phyloP scores from a whole-genome alignment of 129 eudicot species.

The Flaveria trinervia region DNA sequence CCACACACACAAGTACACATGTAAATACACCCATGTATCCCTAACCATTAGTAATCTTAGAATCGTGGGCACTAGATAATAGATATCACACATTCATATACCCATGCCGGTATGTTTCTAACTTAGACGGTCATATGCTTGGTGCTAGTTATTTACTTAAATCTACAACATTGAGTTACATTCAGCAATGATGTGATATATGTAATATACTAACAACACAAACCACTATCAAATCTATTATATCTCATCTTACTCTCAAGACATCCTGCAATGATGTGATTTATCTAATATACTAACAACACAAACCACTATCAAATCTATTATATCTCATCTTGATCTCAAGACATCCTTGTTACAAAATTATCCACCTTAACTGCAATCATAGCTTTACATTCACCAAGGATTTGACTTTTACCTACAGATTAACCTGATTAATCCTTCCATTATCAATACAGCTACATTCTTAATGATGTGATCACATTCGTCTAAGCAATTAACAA shows the following conservation, averaged over 20 bases:
- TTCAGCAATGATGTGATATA: constrained; percentile 1
- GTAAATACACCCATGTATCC: background rate
- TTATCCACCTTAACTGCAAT: constrained; percentile 2
- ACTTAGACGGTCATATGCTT: background rate
- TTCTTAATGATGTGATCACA: background rate
- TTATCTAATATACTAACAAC: constrained; percentile 10
- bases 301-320: constrained; percentile 9
- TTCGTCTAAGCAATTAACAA: background rate
- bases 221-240: constrained; percentile 11
- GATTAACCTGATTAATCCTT: background rate
- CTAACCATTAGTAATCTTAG: background rate
- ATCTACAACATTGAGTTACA: background rate
- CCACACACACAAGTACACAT: background rate
- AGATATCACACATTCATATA: background rate
- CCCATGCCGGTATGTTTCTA: background rate
- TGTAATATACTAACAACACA: constrained; percentile 8
- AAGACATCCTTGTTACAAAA: constrained; percentile 18
- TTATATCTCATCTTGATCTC: constrained; percentile 2
- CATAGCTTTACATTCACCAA: background rate
- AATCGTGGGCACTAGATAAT: background rate
- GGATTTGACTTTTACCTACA: constrained; percentile 1
- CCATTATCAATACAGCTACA: constrained; percentile 22
- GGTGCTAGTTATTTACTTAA: constrained; percentile 2
- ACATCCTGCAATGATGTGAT: constrained; percentile 5
- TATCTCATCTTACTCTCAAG: constrained; percentile 9